These are phyloP conservation scores for Ophiostoma quercus DNA, from an alignment of 2,329 filamentous ascomycete species.

Conservation along the genomic window DNA sequence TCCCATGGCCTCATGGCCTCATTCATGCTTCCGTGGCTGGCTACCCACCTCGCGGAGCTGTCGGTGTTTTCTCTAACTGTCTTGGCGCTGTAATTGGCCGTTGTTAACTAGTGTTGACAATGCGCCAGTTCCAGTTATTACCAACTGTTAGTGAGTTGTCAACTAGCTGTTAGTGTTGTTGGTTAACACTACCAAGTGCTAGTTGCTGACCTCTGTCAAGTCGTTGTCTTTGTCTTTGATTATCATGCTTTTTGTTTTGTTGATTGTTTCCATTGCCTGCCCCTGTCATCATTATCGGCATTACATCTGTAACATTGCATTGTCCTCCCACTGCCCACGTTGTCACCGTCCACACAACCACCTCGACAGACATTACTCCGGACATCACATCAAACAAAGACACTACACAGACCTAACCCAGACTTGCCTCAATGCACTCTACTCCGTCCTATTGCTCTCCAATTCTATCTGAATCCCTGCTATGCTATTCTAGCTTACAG, in stretches of 20 bases:
- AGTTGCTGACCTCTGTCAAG: background rate
- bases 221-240: background rate
- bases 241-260: conserved; percentile 15
- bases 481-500: conserved; percentile 4
- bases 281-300: background rate
- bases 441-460: background rate
- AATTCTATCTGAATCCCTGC: background rate
- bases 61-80: background rate
- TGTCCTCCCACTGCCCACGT: background rate
- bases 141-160: background rate
- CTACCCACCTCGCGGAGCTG: background rate
- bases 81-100: background rate
- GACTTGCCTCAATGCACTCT: background rate
- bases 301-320: background rate
- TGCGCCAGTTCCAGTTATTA: background rate
- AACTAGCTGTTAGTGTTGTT: no score
- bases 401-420: background rate
- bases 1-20: background rate
- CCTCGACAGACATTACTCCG: background rate
- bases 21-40: background rate
- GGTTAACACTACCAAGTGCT: background rate
- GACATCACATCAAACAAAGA: background rate
- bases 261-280: background rate
- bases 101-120: background rate
- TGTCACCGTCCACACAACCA: background rate